Evolutionary conservation across 495 filamentous ascomycete species (phyloP), one percentile per base, ranked within the genome.

Genomic region (Hyaloscypha finlandica): DNA sequence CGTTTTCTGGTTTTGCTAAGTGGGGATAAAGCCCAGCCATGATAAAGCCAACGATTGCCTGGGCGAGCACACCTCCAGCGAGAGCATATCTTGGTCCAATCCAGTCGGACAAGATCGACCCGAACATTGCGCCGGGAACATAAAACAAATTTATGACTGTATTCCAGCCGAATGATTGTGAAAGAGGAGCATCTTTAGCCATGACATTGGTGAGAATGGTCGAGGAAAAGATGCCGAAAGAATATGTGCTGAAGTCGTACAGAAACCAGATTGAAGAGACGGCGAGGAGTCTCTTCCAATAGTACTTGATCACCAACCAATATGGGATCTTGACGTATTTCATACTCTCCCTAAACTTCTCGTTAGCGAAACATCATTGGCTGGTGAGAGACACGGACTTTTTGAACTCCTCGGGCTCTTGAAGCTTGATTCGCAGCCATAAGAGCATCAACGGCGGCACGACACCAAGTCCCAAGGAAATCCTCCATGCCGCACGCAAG

Each of bases 241-340:
- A 87, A 75, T 95, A 97, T 25, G 88, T 55, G 59, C 81, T 76
- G 59, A 85, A 79, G 64, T 97, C 91, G 74, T 96, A 97, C 70
- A 96, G 84, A 77, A 96, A 96, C 94, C 94, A 97, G 75, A 97
- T 93, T 30, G 90, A 66, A 63, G 85, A 89, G 55, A 96, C 90
- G 16, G 91, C 77, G 5, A 84, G 68, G 57, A 96, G 77, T n/a
- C 86, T 78, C 63, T 75, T 81, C 74, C 83, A 83, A 80, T 90
- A 92, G 75, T 81, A 86, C 53, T 75, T 80, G 6, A 86, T 70
- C 4, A 83, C 80, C 0, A 86, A 80, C 6, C 63, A 30, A 67
- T 87, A 90, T 0, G 88, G 88, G 1, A 85, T 87, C 63, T 81
- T 81, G 33, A 77, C 77, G 63, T 85, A 70, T 65, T 76, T 66